Percentiles rank a stretch among this genome's conserved stretches.
Conservation (phyloP, 1,284 basidiomycete species). For the Ceratobasidium sp. region DNA sequence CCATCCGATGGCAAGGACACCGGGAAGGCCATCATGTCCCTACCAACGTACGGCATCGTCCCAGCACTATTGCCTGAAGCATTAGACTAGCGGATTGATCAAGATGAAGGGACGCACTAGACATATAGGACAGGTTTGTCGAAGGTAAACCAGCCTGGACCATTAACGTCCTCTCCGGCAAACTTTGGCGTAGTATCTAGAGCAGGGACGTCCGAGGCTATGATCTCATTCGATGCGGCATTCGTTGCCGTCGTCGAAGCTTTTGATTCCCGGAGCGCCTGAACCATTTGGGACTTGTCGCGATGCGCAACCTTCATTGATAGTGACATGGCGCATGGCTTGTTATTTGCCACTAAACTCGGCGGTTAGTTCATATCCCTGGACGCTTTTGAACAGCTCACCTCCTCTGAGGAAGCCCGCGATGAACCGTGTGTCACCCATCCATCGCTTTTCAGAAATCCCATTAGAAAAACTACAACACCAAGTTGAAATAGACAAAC, state of each 20-base stretch:
- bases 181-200: constrained; percentile 57
- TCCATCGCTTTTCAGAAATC: constrained; percentile 84
- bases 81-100: not conserved
- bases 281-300: constrained; percentile 81
- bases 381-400: constrained; percentile 54
- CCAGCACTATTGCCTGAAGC: constrained; percentile 57
- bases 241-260: constrained; percentile 23
- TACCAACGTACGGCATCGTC: constrained; percentile 64
- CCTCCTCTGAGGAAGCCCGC: constrained; percentile 83
- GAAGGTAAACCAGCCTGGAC: constrained; percentile 71
- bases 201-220: constrained; percentile 50
- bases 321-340: constrained; percentile 77
- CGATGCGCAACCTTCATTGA: constrained; percentile 77
- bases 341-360: constrained; percentile 70
- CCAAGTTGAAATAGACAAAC: constrained; percentile 6
- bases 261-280: constrained; percentile 56
- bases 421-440: constrained; percentile 94
- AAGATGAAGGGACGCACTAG: constrained; percentile 66
- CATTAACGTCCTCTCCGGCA: constrained; percentile 61
- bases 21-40: constrained; percentile 90
- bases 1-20: constrained; percentile 85
- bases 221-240: constrained; percentile 47
- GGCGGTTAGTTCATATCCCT: not conserved
- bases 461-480: constrained; percentile 67
- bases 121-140: constrained; percentile 80